Conservation (phyloP, 306 rosid genomes). For the Castanea crenata region DNA sequence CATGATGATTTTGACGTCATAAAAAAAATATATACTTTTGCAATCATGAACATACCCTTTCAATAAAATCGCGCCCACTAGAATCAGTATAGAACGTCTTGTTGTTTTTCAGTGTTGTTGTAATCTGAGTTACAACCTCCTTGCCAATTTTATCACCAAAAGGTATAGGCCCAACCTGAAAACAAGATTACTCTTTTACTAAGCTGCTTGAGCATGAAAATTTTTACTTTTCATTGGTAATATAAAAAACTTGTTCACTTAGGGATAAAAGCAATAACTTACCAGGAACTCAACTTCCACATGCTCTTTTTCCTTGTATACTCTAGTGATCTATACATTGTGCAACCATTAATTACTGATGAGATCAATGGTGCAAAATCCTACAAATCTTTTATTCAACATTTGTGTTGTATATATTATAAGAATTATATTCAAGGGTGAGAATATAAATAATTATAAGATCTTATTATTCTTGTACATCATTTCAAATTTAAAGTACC, state of each 20-base stretch:
- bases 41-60: slow-evolving; percentile 49
- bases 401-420: too few species aligned
- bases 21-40: too few species aligned
- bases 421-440: too few species aligned
- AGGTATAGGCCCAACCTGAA: slow-evolving; percentile 92
- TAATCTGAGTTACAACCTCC: slow-evolving; percentile 69
- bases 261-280: slow-evolving; percentile 7
- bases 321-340: slow-evolving; percentile 66
- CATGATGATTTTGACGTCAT: too few species aligned
- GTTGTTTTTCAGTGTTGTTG: slow-evolving; percentile 52
- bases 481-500: too few species aligned
- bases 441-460: too few species aligned
- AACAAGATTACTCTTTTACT: background rate
- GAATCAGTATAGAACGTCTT: slow-evolving; percentile 92
- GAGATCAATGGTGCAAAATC: too few species aligned
- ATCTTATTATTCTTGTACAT: too few species aligned
- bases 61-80: slow-evolving; percentile 86
- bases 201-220: background rate
- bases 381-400: too few species aligned
- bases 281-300: slow-evolving; percentile 91
- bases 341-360: too few species aligned
- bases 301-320: slow-evolving; percentile 81
- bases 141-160: slow-evolving; percentile 74
- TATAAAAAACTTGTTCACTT: background rate
- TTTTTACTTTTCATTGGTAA: background rate